These are phyloP conservation scores for Phoenix dactylifera DNA, from an alignment of 176 grass and related monocot genomes.

Conservation along the genomic window DNA sequence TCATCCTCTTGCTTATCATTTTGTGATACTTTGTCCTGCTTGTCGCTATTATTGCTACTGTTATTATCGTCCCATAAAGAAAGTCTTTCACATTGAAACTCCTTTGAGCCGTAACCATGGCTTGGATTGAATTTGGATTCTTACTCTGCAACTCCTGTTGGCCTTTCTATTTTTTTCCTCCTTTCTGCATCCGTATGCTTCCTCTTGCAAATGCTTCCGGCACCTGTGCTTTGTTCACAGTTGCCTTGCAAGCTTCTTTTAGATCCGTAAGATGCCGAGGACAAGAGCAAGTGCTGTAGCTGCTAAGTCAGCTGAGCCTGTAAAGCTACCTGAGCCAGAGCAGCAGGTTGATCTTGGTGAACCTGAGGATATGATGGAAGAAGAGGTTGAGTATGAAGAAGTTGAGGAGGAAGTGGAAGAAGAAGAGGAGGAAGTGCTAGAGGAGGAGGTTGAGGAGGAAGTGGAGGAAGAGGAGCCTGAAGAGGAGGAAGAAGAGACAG, in stretches of 20 bases:
- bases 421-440: too few relatives aligned
- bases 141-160: constrained; percentile 13
- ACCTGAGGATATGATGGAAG: too few relatives aligned
- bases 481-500: too few relatives aligned
- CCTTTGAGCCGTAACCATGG: constrained; percentile 8
- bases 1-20: constrained; percentile 1
- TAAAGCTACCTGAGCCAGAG: background rate
- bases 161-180: constrained; percentile 13
- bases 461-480: too few relatives aligned
- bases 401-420: too few relatives aligned
- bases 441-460: too few relatives aligned
- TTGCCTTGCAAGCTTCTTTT: constrained; percentile 13
- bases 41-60: constrained; percentile 5
- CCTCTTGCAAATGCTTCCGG: constrained; percentile 10
- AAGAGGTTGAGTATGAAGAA: too few relatives aligned
- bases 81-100: constrained; percentile 2
- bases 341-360: too few relatives aligned
- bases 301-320: constrained; percentile 4
- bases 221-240: constrained; percentile 9
- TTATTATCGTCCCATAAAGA: background rate
- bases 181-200: constrained; percentile 3
- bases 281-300: background rate
- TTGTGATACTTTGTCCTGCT: constrained; percentile 4
- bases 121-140: constrained; percentile 6
- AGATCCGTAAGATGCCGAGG: constrained; percentile 9